A percentile compares a stretch with the other conserved stretches of the same genome.
phyloP scores from a whole-genome alignment of 768 basidiomycete species.

The Lactarius trivialis region DNA sequence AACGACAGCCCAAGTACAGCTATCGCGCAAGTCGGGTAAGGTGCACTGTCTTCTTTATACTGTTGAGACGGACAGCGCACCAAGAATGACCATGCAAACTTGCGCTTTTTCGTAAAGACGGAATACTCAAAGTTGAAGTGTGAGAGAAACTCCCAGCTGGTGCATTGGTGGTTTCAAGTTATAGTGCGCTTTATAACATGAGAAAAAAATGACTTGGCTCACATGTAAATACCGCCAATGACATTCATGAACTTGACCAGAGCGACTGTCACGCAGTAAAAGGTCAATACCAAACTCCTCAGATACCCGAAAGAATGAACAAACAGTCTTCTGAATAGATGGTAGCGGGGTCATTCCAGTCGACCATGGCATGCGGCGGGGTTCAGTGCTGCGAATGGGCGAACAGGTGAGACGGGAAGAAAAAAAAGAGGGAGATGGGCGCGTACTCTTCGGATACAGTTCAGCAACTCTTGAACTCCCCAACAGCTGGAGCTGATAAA shows the following conservation, averaged over 20 bases:
- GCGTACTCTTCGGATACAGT: too few relatives aligned
- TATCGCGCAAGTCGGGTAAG: not conserved
- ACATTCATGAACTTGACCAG: slow-evolving; percentile 13
- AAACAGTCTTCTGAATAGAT: not conserved
- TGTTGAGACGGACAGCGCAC: not conserved
- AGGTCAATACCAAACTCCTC: not conserved
- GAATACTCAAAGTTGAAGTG: slow-evolving; percentile 10
- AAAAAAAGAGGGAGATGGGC: too few relatives aligned
- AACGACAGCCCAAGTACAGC: slow-evolving; percentile 19
- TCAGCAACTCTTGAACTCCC: too few relatives aligned
- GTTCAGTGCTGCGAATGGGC: not conserved
- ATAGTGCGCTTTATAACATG: not conserved
- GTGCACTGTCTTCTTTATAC: not conserved
- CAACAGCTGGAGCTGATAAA: too few relatives aligned
- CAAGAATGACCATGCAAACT: slow-evolving; percentile 13
- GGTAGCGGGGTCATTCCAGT: slow-evolving; percentile 1
- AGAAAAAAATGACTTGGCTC: not conserved
- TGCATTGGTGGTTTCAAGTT: not conserved
- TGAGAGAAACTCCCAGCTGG: slow-evolving; percentile 16
- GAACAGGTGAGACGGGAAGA: not conserved
- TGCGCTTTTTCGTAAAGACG: slow-evolving; percentile 8
- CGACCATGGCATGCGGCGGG: not conserved
- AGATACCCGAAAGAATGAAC: not conserved
- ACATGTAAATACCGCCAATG: slow-evolving; percentile 17
- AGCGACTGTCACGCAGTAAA: not conserved